Evolutionary conservation across 768 basidiomycete genomes (phyloP), one percentile per base, ranked within the genome.

Genomic region (Pleurotus cornucopiae): DNA sequence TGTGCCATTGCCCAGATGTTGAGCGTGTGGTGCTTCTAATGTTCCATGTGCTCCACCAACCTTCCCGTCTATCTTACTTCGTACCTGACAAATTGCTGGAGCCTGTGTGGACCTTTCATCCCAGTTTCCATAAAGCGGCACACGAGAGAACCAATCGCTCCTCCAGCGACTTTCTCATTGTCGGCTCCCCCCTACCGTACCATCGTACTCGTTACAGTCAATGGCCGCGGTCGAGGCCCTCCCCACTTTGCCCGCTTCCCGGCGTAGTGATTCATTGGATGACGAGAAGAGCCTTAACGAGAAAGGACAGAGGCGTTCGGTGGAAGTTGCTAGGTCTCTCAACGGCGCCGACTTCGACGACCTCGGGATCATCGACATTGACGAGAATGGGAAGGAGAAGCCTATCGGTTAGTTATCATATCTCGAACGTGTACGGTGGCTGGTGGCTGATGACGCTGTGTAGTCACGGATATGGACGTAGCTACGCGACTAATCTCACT

Each of bases 401-500:
- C 78, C 79, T 13, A 81, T 81, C 58, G 74, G 76, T 78, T 60
- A 51, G 64, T 46, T 54, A 21, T 49, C 51, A 21, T 21, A 14
- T 47, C 16, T 13, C 46, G 4, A n/a, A 58, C 9, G 30, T 26
- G 25, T 51, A 12, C 46, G 14, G 6, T 26, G 16, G n/a, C 53
- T 30, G 18, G 5, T 13, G 46, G 20, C 52, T 39, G 18, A 16
- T 47, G 46, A 3, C 25, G 9, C 38, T 45, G 3, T 16, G 13
- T 46, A 76, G 79, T 72, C 57, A 79, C 78, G 6, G 76, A 76
- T 57, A 52, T 71, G 37, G 79, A 81, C 59, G 68, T 76, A 25
- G 77, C 75, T 6, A 73, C 74, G 13, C 77, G 77, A 46, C 71
- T 81, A 11, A 76, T 82, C 57, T 80, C 79, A 1, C 70, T 81